Conservation (phyloP, 768 basidiomycete genomes). For the Epithele typhae region DNA sequence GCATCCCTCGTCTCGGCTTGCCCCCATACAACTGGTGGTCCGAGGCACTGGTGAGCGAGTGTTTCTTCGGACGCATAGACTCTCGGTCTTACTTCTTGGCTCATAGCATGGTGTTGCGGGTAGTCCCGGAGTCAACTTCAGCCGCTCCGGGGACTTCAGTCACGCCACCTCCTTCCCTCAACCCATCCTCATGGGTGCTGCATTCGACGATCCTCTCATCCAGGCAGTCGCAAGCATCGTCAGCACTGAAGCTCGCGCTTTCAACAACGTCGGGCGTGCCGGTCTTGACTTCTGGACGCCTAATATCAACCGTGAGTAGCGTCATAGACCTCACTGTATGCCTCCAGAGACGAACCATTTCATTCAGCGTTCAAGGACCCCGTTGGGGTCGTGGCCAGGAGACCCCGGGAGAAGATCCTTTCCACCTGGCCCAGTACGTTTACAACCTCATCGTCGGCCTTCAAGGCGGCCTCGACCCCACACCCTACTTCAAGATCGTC, state of each 20-base stretch:
- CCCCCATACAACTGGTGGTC: conserved; percentile 60
- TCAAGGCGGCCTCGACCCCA: conserved; percentile 54
- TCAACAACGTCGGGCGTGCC: conserved; percentile 49
- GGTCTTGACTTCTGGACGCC: conserved; percentile 57
- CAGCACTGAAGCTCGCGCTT: conserved; percentile 55
- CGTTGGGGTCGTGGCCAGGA: conserved; percentile 63
- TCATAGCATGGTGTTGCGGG: conserved; percentile 47
- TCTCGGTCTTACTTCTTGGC: background rate
- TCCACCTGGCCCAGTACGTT: conserved; percentile 49
- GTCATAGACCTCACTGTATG: too few relatives aligned
- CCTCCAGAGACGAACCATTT: background rate
- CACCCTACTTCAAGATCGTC: conserved; percentile 44
- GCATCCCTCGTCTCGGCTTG: conserved; percentile 51
- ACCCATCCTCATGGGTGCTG: conserved; percentile 49
- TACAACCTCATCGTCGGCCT: conserved; percentile 49
- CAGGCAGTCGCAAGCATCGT: conserved; percentile 45
- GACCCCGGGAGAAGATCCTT: conserved; percentile 59
- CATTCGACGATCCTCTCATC: conserved; percentile 52
- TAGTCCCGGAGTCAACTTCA: conserved; percentile 50
- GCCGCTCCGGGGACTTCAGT: conserved; percentile 46
- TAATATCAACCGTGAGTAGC: conserved; percentile 31
- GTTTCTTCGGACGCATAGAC: background rate
- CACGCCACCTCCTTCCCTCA: conserved; percentile 57
- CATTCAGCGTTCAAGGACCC: conserved; percentile 49
- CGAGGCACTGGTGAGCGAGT: conserved; percentile 44